A percentile compares a stretch with the other conserved stretches of the same genome.
Evolutionary conservation across 1,284 basidiomycete genomes (phyloP).

Genomic region (Lentinus polychrous): DNA sequence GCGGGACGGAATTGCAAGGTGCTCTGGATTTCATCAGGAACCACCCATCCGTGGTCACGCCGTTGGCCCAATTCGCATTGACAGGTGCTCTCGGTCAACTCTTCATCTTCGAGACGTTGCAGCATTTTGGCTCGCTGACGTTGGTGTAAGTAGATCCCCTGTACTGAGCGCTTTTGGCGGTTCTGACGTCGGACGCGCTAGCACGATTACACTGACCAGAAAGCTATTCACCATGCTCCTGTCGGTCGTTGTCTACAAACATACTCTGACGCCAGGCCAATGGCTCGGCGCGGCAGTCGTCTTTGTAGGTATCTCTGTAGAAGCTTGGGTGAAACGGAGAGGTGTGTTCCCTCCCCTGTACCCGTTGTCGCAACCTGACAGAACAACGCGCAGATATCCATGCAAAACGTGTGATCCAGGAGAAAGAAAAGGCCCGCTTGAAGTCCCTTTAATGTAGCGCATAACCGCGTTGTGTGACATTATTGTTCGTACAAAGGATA

Average conservation of each 20-base stretch:
- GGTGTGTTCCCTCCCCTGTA: constrained; percentile 35
- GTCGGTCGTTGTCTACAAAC: constrained; percentile 89
- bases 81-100: constrained; percentile 93
- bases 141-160: constrained; percentile 60
- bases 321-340: constrained; percentile 84
- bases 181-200: constrained; percentile 21
- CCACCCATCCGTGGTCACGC: constrained; percentile 75
- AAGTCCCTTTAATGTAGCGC: constrained; percentile 51
- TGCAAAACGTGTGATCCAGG: constrained; percentile 68
- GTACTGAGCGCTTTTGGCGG: constrained; percentile 2
- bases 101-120: constrained; percentile 97
- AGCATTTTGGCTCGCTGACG: constrained; percentile 93
- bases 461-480: no score
- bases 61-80: constrained; percentile 81
- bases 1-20: constrained; percentile 57
- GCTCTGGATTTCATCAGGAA: constrained; percentile 72
- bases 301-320: constrained; percentile 90
- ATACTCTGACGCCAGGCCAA: constrained; percentile 78
- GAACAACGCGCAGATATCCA: constrained; percentile 54
- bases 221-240: constrained; percentile 99
- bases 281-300: constrained; percentile 87
- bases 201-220: constrained; percentile 92
- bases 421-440: constrained; percentile 76
- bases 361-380: background rate
- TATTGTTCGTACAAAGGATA: no score